Conservation (phyloP, 139 green algal species). For the Chlorella sp. region DNA sequence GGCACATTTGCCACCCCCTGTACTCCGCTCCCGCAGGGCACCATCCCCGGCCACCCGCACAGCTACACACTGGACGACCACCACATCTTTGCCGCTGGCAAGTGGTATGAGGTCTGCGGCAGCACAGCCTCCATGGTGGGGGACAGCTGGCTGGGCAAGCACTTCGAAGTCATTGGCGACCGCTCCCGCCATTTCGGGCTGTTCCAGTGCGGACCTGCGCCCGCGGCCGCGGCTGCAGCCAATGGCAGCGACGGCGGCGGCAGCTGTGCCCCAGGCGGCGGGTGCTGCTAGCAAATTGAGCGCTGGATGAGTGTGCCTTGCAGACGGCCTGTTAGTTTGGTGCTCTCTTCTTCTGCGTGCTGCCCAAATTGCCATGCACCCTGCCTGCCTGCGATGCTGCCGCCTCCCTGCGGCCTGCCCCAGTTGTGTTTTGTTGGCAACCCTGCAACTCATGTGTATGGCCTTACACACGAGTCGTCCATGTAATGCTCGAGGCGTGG, state of each 20-base stretch:
- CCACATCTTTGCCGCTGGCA: slow-evolving; percentile 80
- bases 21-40: slow-evolving; percentile 66
- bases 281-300: too few relatives aligned
- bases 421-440: too few relatives aligned
- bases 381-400: too few relatives aligned
- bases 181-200: slow-evolving; percentile 77
- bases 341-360: too few relatives aligned
- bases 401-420: too few relatives aligned
- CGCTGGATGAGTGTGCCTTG: too few relatives aligned
- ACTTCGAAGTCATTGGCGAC: slow-evolving; percentile 84
- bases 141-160: slow-evolving; percentile 80
- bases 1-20: too few relatives aligned
- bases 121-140: slow-evolving; percentile 85
- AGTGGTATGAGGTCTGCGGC: slow-evolving; percentile 80
- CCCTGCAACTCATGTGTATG: too few relatives aligned
- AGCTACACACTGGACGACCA: slow-evolving; percentile 87
- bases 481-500: too few relatives aligned
- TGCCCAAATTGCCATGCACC: too few relatives aligned
- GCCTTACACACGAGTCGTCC: too few relatives aligned
- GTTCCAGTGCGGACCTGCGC: slow-evolving; percentile 52
- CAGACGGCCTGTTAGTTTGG: too few relatives aligned
- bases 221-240: not conserved
- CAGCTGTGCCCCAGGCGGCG: slow-evolving; percentile 1
- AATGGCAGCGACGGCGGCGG: not conserved
- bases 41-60: slow-evolving; percentile 74